Evolutionary conservation across 352 stramenopile genomes (phyloP), one percentile per base, ranked within the genome.

Genomic region (Detonula confervacea): DNA sequence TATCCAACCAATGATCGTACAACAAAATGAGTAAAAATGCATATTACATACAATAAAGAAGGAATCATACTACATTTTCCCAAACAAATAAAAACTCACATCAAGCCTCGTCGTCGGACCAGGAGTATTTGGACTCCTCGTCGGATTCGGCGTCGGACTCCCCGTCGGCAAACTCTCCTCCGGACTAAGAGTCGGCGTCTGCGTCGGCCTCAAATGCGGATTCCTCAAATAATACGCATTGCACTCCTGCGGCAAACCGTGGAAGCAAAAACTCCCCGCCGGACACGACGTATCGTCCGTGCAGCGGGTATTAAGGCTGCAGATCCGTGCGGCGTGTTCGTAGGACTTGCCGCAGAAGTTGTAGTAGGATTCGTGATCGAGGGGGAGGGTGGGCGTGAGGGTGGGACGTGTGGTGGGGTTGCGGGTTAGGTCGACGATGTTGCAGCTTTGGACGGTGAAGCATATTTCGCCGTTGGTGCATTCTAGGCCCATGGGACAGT

Each of bases 281-380:
- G 55, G 55, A 47, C 55, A 64, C 46, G 30, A 42, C 16, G 46
- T 33, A 24, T 42, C 55, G 1, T 20, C 49, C 27, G 44, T 37
- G 20, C 68, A 77, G 46, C 61, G 18, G 29, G 68, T 77, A 35
- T 77, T 30, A 5, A 77, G 12, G 14, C 54, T 68, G 27, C 68
- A 77, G 25, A 12, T 39, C 14, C 24, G 1, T 0, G 22, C 35
- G 20, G 68, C 68, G 22, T 25, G 3, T 3, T 14, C 56, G n/a
- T 33, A 69, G 1, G 30, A 46, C 2, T 25, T 42, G 14, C 46
- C 68, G 18, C 63, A 61, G 44, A 73, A 56, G 8, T 24, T 33
- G 63, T 27, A 46, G 51, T 57, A 51, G 4, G 63, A 20, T 35
- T 30, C 24, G 51, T 51, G 7, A 29, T 59, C 33, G 1, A 47